These are phyloP conservation scores for Hypholoma fasciculare DNA, from an alignment of 768 basidiomycete species.

Conservation along the genomic window DNA sequence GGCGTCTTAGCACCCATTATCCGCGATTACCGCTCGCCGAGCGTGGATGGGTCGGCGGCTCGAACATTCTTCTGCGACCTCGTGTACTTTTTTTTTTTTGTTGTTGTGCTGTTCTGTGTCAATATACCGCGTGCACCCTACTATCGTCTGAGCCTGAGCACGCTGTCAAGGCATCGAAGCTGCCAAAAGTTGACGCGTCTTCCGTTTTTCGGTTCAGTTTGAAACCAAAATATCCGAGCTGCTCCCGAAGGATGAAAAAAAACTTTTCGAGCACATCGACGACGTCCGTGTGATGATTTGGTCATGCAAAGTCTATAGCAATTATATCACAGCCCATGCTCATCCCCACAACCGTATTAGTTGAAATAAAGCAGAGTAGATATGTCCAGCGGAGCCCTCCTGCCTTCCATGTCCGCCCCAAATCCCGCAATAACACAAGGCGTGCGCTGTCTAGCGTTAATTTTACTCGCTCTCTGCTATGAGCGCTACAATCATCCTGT, in stretches of 20 bases:
- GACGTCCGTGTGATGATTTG: too few relatives aligned
- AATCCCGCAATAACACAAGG: not conserved
- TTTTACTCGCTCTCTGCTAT: slow-evolving; percentile 73
- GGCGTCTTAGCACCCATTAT: slow-evolving; percentile 83
- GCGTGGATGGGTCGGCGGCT: slow-evolving; percentile 82
- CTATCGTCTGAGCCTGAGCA: too few relatives aligned
- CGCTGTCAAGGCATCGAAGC: too few relatives aligned
- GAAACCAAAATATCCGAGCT: too few relatives aligned
- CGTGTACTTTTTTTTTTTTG: not conserved
- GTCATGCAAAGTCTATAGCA: not conserved
- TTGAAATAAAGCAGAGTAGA: slow-evolving; percentile 16
- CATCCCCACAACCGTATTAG: slow-evolving; percentile 2
- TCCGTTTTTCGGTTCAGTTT: too few relatives aligned
- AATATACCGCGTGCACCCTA: too few relatives aligned
- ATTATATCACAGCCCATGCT: not conserved
- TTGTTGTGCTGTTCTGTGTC: not conserved
- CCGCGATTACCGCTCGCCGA: slow-evolving; percentile 43
- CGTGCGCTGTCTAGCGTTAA: too few relatives aligned
- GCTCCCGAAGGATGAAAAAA: too few relatives aligned
- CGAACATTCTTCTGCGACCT: slow-evolving; percentile 32
- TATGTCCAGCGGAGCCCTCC: slow-evolving; percentile 4
- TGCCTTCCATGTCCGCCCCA: not conserved
- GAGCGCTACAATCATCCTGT: slow-evolving; percentile 86
- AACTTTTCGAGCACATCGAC: too few relatives aligned
- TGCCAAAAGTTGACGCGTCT: too few relatives aligned